These are phyloP conservation scores for Coniella vitis DNA, from an alignment of 2,329 filamentous ascomycete genomes.

Conservation along the genomic window DNA sequence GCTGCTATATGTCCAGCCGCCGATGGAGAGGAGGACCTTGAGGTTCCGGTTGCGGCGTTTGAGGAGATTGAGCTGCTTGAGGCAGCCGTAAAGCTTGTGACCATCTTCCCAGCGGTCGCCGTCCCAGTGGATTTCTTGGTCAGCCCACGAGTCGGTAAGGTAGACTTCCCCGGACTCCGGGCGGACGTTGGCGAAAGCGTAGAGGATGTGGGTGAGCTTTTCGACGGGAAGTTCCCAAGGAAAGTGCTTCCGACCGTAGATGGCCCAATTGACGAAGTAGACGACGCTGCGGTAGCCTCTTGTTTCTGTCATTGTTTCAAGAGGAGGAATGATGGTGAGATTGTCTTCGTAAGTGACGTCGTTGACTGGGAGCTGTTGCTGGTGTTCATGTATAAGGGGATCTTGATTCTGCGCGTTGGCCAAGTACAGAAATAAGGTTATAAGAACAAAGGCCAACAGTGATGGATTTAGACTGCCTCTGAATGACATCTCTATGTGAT, in stretches of 20 bases:
- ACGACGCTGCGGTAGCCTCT: constrained; percentile 58
- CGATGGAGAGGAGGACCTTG: constrained; percentile 80
- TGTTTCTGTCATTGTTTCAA: constrained; percentile 29
- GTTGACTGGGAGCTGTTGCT: constrained; percentile 1
- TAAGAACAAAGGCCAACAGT: constrained; percentile 5
- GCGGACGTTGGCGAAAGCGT: constrained; percentile 82
- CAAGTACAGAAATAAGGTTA: constrained; percentile 8
- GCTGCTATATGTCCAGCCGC: constrained; percentile 85
- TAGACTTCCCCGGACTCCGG: constrained; percentile 73
- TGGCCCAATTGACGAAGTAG: constrained; percentile 77
- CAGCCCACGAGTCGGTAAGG: constrained; percentile 57
- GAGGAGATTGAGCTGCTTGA: constrained; percentile 81
- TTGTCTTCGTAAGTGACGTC: constrained; percentile 6
- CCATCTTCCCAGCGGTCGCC: constrained; percentile 69
- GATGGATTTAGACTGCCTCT: constrained; percentile 12
- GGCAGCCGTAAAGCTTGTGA: constrained; percentile 78
- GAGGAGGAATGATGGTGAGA: constrained; percentile 13
- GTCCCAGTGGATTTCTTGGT: constrained; percentile 67
- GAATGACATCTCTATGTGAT: constrained; percentile 4
- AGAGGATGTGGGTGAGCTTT: constrained; percentile 82
- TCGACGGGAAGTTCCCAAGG: constrained; percentile 76
- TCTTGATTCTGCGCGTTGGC: constrained; percentile 5
- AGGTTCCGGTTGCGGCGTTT: constrained; percentile 77
- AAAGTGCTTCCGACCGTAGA: constrained; percentile 79
- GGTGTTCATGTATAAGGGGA: constrained; percentile 4